Evolutionary conservation across 1,139 yeast genomes (phyloP), one percentile per base, ranked within the genome.

Genomic region (Candida dubliniensis): DNA sequence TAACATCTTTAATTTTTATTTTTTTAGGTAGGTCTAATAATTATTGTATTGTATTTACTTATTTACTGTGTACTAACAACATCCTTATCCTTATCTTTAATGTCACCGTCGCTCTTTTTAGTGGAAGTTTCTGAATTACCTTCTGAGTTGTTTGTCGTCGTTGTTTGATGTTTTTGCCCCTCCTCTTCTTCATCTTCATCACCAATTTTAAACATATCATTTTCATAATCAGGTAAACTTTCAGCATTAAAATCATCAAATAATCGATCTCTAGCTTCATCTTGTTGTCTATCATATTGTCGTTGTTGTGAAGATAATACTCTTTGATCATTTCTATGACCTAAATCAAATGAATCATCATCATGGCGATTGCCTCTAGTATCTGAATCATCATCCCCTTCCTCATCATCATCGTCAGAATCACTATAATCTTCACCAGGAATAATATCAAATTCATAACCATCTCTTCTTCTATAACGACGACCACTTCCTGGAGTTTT

Each of bases 391-490:
- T 45, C 43, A 41, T 63, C 69, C 30, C 57, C 56, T 31, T 51
- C 61, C 15, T 64, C 70, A 41, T 63, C 69, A 31, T 57, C 56
- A 33, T 51, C 61, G 18, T 64, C 70, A 41, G 67, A 63, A 44
- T 68, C 74, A 42, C 59, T 56, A 54, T 74, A 73, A 51, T 85
- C 91, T 55, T 80, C 85, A 1, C 86, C 86, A 13, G 82, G 82
- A 41, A 86, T 85, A 38, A 86, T 84, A 60, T 86, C 95, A 61
- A 86, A 86, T 60, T 86, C 95, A 57, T 80, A 85, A 49, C 84
- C 86, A 46, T 82, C 87, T 65, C 89, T 77, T 64, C 90, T 76
- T 56, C 85, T 76, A 43, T 79, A 67, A 44, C 77, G 72, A 46
- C 81, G 70, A 7, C 71, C 60, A 45, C 71, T 64, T 23, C 74